Base-by-base conservation (phyloP, 2,329 filamentous ascomycete genomes). In the Dactylellina drechsleri region DNA sequence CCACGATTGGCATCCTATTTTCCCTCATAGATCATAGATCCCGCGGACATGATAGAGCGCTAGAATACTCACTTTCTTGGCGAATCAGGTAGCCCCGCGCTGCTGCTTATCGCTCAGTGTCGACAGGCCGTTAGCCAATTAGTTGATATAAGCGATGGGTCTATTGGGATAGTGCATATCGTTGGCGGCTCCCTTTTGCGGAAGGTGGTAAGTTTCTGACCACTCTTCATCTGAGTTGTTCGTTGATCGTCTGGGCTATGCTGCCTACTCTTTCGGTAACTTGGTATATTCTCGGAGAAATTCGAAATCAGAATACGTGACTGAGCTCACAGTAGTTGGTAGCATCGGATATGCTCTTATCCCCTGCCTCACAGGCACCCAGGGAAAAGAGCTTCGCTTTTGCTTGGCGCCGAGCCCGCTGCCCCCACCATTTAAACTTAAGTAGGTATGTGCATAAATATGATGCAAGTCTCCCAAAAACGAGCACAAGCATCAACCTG, bases 81-180 rank as follows among this genome's bases (percentile, higher is more conserved):
- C 40, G 13, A 60, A 41, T 18, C 43, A 52, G 50, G 53, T 47
- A 23, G 47, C 36, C 36, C 12, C n/a, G 57, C 40, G 56, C 31
- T 40, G 12, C 52, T 49, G 52, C 56, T 73, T 73, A 73, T 73
- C 68, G 61, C 50, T 43, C 41, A 23, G 13, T 16, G 28, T 45
- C 31, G 41, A 16, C 59, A 54, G 20, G n/a, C 47, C 43, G 41
- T 12, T 49, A 61, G 58, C 58, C 26, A 70, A 62, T 70, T 70
- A 62, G 66, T 70, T 36, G 61, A 50, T 57, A 70, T 57, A 49
- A 62, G 49, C 54, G n/a, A 47, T 50, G 50, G 16, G 26, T 31
- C 53, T 70, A 57, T 73, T 66, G 68, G 68, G 59, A 73, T 61
- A 66, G 66, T 73, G 52, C 49, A 66, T 66, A 49, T 41, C 28